Conservation (phyloP, 2,329 filamentous ascomycete species). For the Ophiostoma ips region DNA sequence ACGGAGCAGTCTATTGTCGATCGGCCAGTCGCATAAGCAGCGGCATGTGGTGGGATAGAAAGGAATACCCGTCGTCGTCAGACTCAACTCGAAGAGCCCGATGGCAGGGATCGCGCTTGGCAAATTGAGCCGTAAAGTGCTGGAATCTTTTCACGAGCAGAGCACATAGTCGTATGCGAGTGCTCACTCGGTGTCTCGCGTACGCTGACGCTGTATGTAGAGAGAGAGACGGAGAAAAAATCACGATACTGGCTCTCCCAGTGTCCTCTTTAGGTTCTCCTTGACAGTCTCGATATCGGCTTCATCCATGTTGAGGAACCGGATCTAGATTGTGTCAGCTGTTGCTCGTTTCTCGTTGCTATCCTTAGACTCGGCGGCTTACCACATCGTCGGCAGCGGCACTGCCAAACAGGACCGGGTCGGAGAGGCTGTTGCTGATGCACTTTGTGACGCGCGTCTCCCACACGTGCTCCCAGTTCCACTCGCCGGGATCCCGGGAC, state of each 20-base stretch:
- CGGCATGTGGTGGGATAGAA: no score
- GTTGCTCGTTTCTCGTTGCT: background rate
- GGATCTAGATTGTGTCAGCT: slow-evolving; percentile 33
- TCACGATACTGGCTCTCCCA: slow-evolving; percentile 18
- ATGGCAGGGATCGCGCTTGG: no score
- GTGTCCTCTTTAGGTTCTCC: slow-evolving; percentile 41
- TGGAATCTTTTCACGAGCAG: no score
- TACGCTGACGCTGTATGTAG: no score
- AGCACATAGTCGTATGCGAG: no score
- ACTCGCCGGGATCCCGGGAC: slow-evolving; percentile 46
- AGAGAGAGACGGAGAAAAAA: background rate
- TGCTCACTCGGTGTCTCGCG: no score
- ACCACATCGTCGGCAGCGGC: slow-evolving; percentile 57
- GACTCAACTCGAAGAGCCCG: no score
- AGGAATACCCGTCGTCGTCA: no score
- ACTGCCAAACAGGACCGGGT: slow-evolving; percentile 63
- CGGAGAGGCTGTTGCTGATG: slow-evolving; percentile 62
- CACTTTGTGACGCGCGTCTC: slow-evolving; percentile 73
- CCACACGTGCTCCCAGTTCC: slow-evolving; percentile 98
- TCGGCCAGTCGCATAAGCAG: no score
- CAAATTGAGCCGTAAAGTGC: no score
- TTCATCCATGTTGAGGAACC: slow-evolving; percentile 51
- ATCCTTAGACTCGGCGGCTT: slow-evolving; percentile 21
- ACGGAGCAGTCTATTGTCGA: no score
- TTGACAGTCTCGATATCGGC: slow-evolving; percentile 43